phyloP scores from a whole-genome alignment of 2,329 filamentous ascomycete species.

The Paracorniculantispora psalliotae region DNA sequence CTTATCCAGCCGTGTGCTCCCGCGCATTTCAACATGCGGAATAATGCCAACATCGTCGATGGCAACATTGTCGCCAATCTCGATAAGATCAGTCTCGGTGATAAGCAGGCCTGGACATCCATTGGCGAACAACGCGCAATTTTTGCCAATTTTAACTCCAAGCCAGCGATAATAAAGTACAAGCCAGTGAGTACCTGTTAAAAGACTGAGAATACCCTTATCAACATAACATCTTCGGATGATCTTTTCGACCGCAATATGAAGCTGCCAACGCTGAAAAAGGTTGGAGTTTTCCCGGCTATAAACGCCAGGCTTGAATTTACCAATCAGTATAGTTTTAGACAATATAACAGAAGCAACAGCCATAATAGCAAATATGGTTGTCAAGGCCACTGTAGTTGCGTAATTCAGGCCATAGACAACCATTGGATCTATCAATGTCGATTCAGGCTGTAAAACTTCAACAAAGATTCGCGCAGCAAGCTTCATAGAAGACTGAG shows the following conservation, averaged over 20 bases:
- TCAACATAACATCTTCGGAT: constrained; percentile 38
- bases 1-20: constrained; percentile 51
- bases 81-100: constrained; percentile 53
- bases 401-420: no score
- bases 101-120: constrained; percentile 48
- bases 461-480: constrained; percentile 45
- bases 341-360: no score
- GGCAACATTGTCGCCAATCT: constrained; percentile 46
- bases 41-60: constrained; percentile 54
- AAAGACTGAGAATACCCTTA: constrained; percentile 45
- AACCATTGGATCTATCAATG: no score
- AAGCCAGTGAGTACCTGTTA: constrained; percentile 49
- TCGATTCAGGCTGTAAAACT: constrained; percentile 15
- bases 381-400: no score
- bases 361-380: no score
- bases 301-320: no score
- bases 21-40: constrained; percentile 51
- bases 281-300: no score
- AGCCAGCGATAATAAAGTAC: constrained; percentile 49
- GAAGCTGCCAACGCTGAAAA: no score
- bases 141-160: constrained; percentile 48
- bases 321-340: no score
- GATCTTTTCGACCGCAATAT: no score
- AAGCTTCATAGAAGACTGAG: constrained; percentile 51
- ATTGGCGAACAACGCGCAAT: constrained; percentile 52